phyloP scores from a whole-genome alignment of 371 early-diverging fungal genomes.

The Mucor mucedo region DNA sequence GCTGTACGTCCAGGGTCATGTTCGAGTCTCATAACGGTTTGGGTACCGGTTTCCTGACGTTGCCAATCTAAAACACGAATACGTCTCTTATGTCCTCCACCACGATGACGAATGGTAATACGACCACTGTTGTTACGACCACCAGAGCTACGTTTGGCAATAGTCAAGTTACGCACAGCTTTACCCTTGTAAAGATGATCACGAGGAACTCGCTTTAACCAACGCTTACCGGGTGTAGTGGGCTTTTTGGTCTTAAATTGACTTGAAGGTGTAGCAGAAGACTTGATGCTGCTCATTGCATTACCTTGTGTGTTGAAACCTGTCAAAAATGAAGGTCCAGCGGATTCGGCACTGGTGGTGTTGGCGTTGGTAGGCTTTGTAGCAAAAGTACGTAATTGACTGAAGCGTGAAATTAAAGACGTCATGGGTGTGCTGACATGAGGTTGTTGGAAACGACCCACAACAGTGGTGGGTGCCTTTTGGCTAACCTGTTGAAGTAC shows the following conservation, averaged over 20 bases:
- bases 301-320: conserved; percentile 56
- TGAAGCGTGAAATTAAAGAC: conserved; percentile 19
- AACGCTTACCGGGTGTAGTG: conserved; percentile 87
- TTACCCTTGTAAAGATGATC: conserved; percentile 93
- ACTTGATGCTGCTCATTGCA: conserved; percentile 27
- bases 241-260: conserved; percentile 93
- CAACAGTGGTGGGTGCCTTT: conserved; percentile 22
- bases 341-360: neutral
- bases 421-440: conserved; percentile 2
- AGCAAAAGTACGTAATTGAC: conserved; percentile 26
- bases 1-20: conserved; percentile 95
- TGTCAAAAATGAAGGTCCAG: conserved; percentile 28
- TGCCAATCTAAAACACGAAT: conserved; percentile 89
- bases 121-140: conserved; percentile 93
- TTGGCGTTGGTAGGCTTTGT: conserved; percentile 5
- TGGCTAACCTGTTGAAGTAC: conserved; percentile 21
- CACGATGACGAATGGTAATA: conserved; percentile 93
- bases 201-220: conserved; percentile 86
- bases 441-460: conserved; percentile 13
- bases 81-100: conserved; percentile 93
- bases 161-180: conserved; percentile 80
- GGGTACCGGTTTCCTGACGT: conserved; percentile 76
- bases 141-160: conserved; percentile 82
- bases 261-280: conserved; percentile 39
- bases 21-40: conserved; percentile 89